Conservation (phyloP, 2,329 filamentous ascomycete genomes). For the Corynespora cassiicola region DNA sequence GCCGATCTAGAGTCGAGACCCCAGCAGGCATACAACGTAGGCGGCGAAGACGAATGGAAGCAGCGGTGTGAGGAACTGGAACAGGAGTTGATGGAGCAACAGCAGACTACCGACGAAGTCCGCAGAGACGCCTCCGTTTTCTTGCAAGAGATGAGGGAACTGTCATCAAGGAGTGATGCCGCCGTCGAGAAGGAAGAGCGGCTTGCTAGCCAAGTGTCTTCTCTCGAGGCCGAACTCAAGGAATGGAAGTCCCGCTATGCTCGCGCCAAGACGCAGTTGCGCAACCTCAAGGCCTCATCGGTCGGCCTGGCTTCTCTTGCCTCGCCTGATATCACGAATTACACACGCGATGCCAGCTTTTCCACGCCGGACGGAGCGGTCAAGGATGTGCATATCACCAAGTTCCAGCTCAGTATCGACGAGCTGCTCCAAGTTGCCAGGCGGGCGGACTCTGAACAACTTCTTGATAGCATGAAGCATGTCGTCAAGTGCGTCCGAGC, state of each 20-base stretch:
- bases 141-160: constrained; percentile 83
- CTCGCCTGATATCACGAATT: constrained; percentile 67
- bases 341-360: constrained; percentile 71
- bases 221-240: constrained; percentile 81
- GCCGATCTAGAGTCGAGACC: constrained; percentile 53
- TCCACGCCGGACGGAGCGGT: constrained; percentile 77
- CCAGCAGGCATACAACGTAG: constrained; percentile 22
- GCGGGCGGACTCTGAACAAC: constrained; percentile 72
- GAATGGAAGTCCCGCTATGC: constrained; percentile 93
- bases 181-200: constrained; percentile 83
- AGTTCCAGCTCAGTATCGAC: constrained; percentile 93
- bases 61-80: constrained; percentile 53
- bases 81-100: constrained; percentile 75
- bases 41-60: constrained; percentile 39
- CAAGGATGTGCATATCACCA: constrained; percentile 90
- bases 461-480: constrained; percentile 85
- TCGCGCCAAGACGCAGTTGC: constrained; percentile 83
- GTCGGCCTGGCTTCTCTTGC: constrained; percentile 72
- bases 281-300: constrained; percentile 80
- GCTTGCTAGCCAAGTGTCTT: constrained; percentile 75
- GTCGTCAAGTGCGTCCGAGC: constrained; percentile 83
- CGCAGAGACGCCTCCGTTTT: constrained; percentile 82
- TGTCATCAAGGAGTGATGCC: constrained; percentile 80
- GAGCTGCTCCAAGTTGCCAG: constrained; percentile 83
- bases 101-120: constrained; percentile 85